Evolutionary conservation across 2,329 filamentous ascomycete species (phyloP).

Genomic region (Cladosporium austrohemisphaericum): DNA sequence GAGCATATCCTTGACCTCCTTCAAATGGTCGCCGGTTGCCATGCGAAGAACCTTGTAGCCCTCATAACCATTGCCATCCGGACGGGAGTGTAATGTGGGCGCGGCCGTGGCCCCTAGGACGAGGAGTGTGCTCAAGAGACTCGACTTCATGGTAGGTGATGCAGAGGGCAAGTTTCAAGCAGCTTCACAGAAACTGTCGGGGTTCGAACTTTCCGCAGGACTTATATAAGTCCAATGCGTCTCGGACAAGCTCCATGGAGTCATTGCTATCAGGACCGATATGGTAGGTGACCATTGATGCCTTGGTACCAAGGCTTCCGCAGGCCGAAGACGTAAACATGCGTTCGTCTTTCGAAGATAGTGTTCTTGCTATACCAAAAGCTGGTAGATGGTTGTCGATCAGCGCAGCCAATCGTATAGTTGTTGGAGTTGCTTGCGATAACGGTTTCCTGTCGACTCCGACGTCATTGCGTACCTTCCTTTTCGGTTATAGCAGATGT

Average conservation of each 20-base stretch:
- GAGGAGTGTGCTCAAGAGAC: background rate
- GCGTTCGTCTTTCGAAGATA: no score
- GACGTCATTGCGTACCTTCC: constrained; percentile 5
- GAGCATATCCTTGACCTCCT: constrained; percentile 31
- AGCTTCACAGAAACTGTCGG: no score
- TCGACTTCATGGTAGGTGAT: background rate
- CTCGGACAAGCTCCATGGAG: background rate
- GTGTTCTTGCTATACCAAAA: no score
- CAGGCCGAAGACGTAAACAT: no score
- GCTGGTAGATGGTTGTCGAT: no score
- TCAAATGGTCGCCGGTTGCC: constrained; percentile 5
- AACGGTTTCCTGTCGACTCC: no score
- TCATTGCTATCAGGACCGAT: background rate
- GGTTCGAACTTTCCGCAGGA: no score
- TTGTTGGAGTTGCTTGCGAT: no score
- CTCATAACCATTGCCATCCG: constrained; percentile 30
- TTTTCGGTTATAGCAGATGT: background rate
- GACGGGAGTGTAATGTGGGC: background rate
- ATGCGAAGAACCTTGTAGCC: constrained; percentile 36
- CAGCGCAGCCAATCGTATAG: no score
- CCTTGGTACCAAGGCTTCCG: constrained; percentile 7
- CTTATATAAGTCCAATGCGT: background rate
- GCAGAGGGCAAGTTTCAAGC: no score
- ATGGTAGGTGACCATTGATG: background rate
- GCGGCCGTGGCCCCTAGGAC: background rate